Percentiles rank a stretch among this genome's conserved stretches.
Evolutionary conservation across 179 eudicot species (phyloP).

Genomic region (Heliamphora pulchella): DNA sequence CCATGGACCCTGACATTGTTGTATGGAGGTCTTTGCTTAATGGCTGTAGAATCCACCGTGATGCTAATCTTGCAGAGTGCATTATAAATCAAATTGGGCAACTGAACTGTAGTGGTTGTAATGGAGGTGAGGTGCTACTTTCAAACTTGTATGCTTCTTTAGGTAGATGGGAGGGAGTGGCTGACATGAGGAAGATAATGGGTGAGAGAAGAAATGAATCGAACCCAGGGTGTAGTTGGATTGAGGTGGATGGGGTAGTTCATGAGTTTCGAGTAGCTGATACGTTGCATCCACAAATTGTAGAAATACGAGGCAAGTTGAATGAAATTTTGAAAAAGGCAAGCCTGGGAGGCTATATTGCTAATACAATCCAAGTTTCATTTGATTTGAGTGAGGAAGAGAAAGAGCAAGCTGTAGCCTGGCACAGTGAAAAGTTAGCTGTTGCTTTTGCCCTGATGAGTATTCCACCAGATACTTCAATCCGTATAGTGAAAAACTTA

Average conservation of each 20-base stretch:
- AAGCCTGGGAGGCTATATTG: constrained; percentile 41
- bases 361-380: constrained; percentile 43
- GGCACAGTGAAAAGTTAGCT: constrained; percentile 82
- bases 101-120: constrained; percentile 18
- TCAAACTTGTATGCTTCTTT: constrained; percentile 57
- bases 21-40: constrained; percentile 85
- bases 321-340: constrained; percentile 42
- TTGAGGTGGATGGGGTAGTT: constrained; percentile 63
- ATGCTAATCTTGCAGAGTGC: constrained; percentile 43
- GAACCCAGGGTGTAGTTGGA: constrained; percentile 74
- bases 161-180: constrained; percentile 59
- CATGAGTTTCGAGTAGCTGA: constrained; percentile 85
- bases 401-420: constrained; percentile 69
- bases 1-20: constrained; percentile 52
- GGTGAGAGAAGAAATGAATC: constrained; percentile 34
- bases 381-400: constrained; percentile 82
- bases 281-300: constrained; percentile 49
- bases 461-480: constrained; percentile 37
- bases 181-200: constrained; percentile 45
- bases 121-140: constrained; percentile 49
- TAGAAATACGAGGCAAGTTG: constrained; percentile 43
- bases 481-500: constrained; percentile 62
- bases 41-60: constrained; percentile 61
- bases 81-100: constrained; percentile 40
- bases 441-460: constrained; percentile 58